Evolutionary conservation across 768 basidiomycete species (phyloP).

Genomic region (Leccinum aurantiacum): DNA sequence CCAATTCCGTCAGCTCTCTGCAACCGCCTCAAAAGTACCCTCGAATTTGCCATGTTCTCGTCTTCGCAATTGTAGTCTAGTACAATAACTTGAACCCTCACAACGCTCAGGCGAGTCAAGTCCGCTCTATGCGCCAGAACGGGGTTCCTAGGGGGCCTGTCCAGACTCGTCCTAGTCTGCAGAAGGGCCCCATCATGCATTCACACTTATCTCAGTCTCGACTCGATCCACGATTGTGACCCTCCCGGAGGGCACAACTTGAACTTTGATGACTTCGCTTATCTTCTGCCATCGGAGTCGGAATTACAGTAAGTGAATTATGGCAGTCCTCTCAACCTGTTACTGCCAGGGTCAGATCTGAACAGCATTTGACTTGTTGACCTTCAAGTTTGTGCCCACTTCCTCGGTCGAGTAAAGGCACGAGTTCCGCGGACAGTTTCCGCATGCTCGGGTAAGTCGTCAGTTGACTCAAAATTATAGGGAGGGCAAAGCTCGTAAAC

Average conservation of each 20-base stretch:
- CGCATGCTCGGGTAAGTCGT: constrained; percentile 4
- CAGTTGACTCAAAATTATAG: background rate
- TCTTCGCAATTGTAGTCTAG: constrained; percentile 15
- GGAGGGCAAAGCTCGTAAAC: background rate
- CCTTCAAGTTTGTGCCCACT: background rate
- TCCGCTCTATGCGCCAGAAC: background rate
- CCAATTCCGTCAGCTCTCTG: background rate
- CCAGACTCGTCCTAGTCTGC: background rate
- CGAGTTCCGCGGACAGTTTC: background rate
- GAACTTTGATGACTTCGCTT: background rate
- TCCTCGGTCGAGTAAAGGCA: background rate
- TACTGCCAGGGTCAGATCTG: background rate
- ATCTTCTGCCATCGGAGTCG: background rate
- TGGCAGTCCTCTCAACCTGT: background rate
- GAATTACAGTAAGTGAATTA: background rate
- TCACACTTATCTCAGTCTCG: background rate
- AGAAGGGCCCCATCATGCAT: background rate
- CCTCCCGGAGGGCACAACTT: background rate
- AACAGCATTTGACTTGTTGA: background rate
- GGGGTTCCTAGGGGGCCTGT: background rate
- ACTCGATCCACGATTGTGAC: background rate
- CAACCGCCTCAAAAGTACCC: background rate
- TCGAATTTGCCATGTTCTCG: background rate
- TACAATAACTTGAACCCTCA: constrained; percentile 17
- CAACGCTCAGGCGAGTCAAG: constrained; percentile 9